Base-by-base conservation (phyloP, 2,329 filamentous ascomycete genomes). In the Pochonia chlamydosporia region DNA sequence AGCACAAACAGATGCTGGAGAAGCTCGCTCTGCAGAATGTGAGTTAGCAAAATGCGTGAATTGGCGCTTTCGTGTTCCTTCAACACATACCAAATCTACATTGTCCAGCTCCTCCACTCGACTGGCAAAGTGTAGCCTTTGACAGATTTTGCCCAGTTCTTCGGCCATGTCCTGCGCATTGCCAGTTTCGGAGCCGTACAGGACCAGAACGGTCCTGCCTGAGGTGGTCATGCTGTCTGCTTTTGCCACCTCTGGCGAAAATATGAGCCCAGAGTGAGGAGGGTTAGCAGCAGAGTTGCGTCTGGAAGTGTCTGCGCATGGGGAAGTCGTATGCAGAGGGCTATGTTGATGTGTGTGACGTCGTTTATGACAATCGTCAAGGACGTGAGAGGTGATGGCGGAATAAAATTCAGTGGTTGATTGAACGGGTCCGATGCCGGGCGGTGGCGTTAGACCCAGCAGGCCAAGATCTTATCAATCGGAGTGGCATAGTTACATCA, bases 101-200 rank as follows among this genome's bases (percentile, higher is more conserved):
- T 76, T 75, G 60, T 96, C 82, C 67, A 97, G 79, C 64, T 91
- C 89, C 48, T 82, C 79, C 21, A 96, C 81, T 44, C 79, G 76
- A 20, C 85, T 87, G 52, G 77, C 67, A 65, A 97, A 96, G 58
- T 83, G 88, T 49, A 96, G 70, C 26, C 92, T 79, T 67, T 92
- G 83, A 30, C 82, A 78, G 54, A 88, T 67, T 35, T 83, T 76
- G 33, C 85, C 88, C 52, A 97, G 72, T 63, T 96, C 89, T 59
- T 89, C 84, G 18, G 93, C 92, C 53, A 92, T 81, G 67, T 97
- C 92, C 66, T 96, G 88, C 46, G 89, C 85, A 61, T 93, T 96
- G 48, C 93, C 93, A 20, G 91, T 97, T 71, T 99, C 93, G 33
- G 92, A 95, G 47, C 89, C 93, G 68, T 96, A 99, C 28, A 95